A percentile compares a stretch with the other conserved stretches of the same genome.
Evolutionary conservation across 495 filamentous ascomycete species (phyloP).

Genomic region (Chaetomium tenue): DNA sequence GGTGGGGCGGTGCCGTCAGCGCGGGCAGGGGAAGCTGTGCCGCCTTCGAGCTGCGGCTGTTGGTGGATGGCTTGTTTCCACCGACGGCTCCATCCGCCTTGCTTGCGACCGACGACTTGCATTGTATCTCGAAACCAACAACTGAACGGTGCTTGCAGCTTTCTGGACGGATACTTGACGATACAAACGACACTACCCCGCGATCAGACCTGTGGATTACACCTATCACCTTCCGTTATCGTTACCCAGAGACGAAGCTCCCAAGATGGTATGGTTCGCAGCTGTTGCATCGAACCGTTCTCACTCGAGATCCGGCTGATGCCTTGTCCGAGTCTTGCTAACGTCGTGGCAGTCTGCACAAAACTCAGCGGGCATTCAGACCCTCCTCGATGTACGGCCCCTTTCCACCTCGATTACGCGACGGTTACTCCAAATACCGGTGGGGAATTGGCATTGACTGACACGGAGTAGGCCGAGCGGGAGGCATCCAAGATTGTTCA

Average conservation of each 20-base stretch:
- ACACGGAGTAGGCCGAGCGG: slow-evolving; percentile 73
- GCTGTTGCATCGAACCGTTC: not conserved
- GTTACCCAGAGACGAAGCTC: not conserved
- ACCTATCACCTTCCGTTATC: not conserved
- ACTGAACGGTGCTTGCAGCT: not conserved
- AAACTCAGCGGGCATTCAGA: slow-evolving; percentile 97
- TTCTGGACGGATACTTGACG: not conserved
- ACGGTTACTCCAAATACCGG: not conserved
- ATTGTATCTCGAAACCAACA: not conserved
- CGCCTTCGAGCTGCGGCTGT: slow-evolving; percentile 5
- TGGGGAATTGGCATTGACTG: not conserved
- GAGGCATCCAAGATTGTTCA: slow-evolving; percentile 99
- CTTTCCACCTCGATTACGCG: not conserved
- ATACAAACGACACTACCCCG: not conserved
- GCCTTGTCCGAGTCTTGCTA: slow-evolving; percentile 1
- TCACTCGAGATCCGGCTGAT: not conserved
- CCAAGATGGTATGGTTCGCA: slow-evolving; percentile 9
- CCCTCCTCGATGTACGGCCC: slow-evolving; percentile 87
- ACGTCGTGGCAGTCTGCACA: slow-evolving; percentile 74
- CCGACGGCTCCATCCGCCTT: slow-evolving; percentile 11
- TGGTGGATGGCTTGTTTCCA: slow-evolving; percentile 5
- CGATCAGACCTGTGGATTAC: too few species aligned
- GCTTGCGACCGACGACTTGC: slow-evolving; percentile 11
- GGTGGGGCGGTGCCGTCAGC: slow-evolving; percentile 19
- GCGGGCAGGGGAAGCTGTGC: slow-evolving; percentile 17